Percentiles rank a stretch among this genome's conserved stretches.
These are phyloP conservation scores for Amphirosellinia nigrospora DNA, from an alignment of 495 filamentous ascomycete species.

Conservation along the genomic window DNA sequence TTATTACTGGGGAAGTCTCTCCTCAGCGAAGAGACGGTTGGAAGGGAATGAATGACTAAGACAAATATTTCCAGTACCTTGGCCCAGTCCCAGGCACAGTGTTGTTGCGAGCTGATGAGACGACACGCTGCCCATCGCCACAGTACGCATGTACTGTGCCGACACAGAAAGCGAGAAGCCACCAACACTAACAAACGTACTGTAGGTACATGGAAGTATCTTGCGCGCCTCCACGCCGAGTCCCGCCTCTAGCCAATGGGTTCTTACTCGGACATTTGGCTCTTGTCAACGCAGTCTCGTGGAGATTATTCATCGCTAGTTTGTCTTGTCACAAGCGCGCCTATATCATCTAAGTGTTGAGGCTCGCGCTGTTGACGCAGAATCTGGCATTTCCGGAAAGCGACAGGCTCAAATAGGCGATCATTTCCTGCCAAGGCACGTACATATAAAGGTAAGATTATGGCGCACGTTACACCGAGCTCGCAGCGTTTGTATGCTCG, in stretches of 20 bases:
- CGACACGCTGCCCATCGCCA: constrained; percentile 11
- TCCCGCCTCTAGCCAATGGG: constrained; percentile 38
- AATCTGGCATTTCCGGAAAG: constrained; percentile 17
- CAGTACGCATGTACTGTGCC: no score
- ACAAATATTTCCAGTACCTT: constrained; percentile 16
- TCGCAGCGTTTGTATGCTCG: not conserved
- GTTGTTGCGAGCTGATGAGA: not conserved
- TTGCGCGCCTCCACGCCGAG: constrained; percentile 29
- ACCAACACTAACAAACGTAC: no score
- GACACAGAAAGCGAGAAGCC: constrained; percentile 27
- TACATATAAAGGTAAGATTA: constrained; percentile 13
- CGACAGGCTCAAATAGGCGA: constrained; percentile 17
- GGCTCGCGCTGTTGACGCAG: constrained; percentile 2
- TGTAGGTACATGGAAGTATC: constrained; percentile 1
- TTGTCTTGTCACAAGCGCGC: constrained; percentile 23
- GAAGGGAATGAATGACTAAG: constrained; percentile 17
- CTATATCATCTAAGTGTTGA: constrained; percentile 8
- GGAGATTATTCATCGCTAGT: constrained; percentile 34
- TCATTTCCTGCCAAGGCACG: constrained; percentile 14
- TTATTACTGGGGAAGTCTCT: constrained; percentile 28
- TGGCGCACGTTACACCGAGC: not conserved
- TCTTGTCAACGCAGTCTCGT: constrained; percentile 33
- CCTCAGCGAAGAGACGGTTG: constrained; percentile 2
- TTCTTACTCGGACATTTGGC: constrained; percentile 43
- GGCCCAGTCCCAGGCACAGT: constrained; percentile 16